Evolutionary conservation across 192 early-diverging fungal genomes (phyloP).

Genomic region (Entomortierella parvispora): DNA sequence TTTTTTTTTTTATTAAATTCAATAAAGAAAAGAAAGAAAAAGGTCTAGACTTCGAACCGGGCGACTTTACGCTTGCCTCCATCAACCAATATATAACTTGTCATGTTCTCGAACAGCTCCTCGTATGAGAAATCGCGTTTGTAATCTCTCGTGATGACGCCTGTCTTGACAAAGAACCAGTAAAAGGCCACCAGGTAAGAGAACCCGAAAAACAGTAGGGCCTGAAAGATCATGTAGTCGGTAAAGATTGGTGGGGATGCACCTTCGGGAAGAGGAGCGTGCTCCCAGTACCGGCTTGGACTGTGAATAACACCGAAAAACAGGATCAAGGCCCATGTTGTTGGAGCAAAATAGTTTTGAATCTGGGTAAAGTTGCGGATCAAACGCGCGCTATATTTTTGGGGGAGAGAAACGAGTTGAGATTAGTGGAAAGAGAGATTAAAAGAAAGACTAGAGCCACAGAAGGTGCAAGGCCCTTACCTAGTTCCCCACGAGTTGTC

Average conservation of each 20-base stretch:
- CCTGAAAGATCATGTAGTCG: constrained; percentile 2
- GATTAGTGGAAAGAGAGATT: not conserved
- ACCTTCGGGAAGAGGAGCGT: not conserved
- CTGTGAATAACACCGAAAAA: constrained; percentile 14
- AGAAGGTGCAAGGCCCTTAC: not conserved
- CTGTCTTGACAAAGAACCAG: constrained; percentile 20
- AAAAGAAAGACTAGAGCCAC: not conserved
- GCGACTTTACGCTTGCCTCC: constrained; percentile 20
- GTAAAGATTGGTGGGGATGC: constrained; percentile 1
- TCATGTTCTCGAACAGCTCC: constrained; percentile 22
- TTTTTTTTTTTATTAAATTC: constrained; percentile 2
- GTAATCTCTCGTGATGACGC: constrained; percentile 10
- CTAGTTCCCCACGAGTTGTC: constrained; percentile 65
- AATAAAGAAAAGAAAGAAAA: not conserved
- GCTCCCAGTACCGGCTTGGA: constrained; percentile 7
- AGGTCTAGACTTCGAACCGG: constrained; percentile 23
- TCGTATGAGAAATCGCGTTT: constrained; percentile 28
- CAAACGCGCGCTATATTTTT: constrained; percentile 11
- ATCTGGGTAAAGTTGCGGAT: constrained; percentile 23
- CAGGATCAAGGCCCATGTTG: constrained; percentile 13
- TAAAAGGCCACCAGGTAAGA: not conserved
- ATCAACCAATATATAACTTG: constrained; percentile 13
- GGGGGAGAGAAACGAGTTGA: not conserved
- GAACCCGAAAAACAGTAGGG: constrained; percentile 1
- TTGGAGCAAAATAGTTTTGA: constrained; percentile 26